These are phyloP conservation scores for Yamadazyma sp. DNA, from an alignment of 805 yeast species.

Conservation along the genomic window DNA sequence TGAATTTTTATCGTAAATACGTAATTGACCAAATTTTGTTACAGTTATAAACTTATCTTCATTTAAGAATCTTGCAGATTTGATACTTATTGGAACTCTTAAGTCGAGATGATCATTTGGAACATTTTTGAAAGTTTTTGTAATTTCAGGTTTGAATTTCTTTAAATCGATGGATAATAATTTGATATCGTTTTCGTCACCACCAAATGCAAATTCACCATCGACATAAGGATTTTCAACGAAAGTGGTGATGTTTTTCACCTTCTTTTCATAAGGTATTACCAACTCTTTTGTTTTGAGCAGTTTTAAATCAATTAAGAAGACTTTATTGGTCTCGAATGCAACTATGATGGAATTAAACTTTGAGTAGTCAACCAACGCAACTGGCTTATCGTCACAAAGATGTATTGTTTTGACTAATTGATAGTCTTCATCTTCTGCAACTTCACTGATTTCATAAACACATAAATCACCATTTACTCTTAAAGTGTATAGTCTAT, in stretches of 20 bases:
- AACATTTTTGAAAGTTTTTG: conserved; percentile 55
- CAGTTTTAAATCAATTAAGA: conserved; percentile 31
- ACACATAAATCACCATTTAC: conserved; percentile 40
- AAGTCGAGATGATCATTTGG: conserved; percentile 73
- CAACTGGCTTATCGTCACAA: conserved; percentile 24
- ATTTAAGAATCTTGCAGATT: conserved; percentile 48
- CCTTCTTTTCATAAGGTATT: conserved; percentile 13
- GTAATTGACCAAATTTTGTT: conserved; percentile 73
- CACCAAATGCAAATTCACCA: conserved; percentile 75
- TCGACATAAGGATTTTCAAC: conserved; percentile 44
- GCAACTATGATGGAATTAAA: conserved; percentile 40
- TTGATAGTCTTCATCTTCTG: conserved; percentile 21
- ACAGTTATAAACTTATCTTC: conserved; percentile 52
- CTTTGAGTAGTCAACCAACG: conserved; percentile 25
- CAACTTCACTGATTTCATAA: conserved; percentile 24
- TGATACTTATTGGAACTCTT: conserved; percentile 79
- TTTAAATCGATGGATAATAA: conserved; percentile 39
- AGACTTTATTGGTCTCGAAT: conserved; percentile 44
- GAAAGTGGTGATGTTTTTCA: conserved; percentile 49
- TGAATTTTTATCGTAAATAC: conserved; percentile 70
- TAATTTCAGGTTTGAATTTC: conserved; percentile 6
- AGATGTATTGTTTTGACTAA: conserved; percentile 30
- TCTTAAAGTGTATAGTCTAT: conserved; percentile 41
- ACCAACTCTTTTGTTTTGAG: conserved; percentile 19
- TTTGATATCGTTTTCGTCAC: conserved; percentile 73